These are phyloP conservation scores for Bipolaris zeicola DNA, from an alignment of 2,329 filamentous ascomycete species.

Conservation along the genomic window DNA sequence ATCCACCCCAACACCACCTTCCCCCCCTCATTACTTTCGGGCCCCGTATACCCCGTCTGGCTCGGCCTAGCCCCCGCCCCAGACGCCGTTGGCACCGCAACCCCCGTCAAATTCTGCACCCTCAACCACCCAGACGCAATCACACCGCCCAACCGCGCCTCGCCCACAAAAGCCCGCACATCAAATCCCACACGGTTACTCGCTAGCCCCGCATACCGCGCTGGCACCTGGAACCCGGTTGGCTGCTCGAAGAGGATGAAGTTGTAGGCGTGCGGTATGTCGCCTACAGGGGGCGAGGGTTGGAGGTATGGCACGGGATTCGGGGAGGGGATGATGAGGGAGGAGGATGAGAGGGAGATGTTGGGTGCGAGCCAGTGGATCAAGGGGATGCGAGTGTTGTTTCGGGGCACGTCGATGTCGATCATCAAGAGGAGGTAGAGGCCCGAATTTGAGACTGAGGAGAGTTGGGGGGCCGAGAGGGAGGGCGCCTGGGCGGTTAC, in stretches of 20 bases:
- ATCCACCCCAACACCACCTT: neutral
- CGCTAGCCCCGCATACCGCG: slow-evolving; percentile 33
- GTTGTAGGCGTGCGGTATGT: slow-evolving; percentile 39
- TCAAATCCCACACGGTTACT: slow-evolving; percentile 43
- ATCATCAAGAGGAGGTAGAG: slow-evolving; percentile 37
- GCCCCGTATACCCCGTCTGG: slow-evolving; percentile 8
- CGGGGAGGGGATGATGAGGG: slow-evolving; percentile 19
- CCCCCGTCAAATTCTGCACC: slow-evolving; percentile 41
- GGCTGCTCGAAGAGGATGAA: slow-evolving; percentile 38
- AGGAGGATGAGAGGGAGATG: slow-evolving; percentile 22
- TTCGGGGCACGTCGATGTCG: slow-evolving; percentile 42
- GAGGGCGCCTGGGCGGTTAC: slow-evolving; percentile 35
- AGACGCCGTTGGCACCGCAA: slow-evolving; percentile 23
- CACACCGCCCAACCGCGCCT: slow-evolving; percentile 36
- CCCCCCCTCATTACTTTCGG: neutral
- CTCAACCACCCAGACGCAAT: slow-evolving; percentile 45
- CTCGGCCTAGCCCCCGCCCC: slow-evolving; percentile 28
- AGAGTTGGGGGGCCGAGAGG: no score
- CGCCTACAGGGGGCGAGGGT: slow-evolving; percentile 38
- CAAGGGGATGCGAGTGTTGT: slow-evolving; percentile 37
- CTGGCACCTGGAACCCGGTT: slow-evolving; percentile 33
- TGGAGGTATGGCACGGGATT: slow-evolving; percentile 32
- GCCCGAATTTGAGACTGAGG: slow-evolving; percentile 22
- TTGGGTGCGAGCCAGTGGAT: slow-evolving; percentile 43
- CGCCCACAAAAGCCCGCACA: slow-evolving; percentile 41